phyloP scores from a whole-genome alignment of 2,329 filamentous ascomycete species.

The Neofusicoccum umdonicola region DNA sequence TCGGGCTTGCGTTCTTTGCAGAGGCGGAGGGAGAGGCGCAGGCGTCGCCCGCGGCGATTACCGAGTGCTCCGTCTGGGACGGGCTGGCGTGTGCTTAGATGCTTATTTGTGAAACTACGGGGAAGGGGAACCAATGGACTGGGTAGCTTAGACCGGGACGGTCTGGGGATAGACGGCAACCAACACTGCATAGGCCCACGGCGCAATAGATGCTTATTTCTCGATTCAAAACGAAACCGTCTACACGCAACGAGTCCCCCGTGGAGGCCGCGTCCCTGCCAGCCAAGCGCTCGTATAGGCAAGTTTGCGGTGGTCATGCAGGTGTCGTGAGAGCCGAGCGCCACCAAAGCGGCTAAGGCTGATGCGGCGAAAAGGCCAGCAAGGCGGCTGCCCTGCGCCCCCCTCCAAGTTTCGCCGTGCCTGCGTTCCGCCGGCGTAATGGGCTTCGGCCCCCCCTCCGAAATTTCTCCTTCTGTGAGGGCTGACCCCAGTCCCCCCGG shows the following conservation, averaged over 20 bases:
- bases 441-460: not conserved
- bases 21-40: slow-evolving; percentile 15
- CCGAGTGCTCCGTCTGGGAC: slow-evolving; percentile 1
- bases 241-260: not conserved
- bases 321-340: not conserved
- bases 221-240: not conserved
- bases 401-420: not conserved
- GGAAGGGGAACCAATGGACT: not conserved
- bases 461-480: not conserved
- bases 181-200: not conserved
- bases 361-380: not conserved
- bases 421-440: not conserved
- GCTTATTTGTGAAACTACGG: not conserved
- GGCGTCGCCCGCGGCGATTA: not conserved
- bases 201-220: not conserved
- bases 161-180: not conserved
- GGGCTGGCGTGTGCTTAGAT: not conserved
- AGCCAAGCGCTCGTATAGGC: not conserved
- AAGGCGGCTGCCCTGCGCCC: not conserved
- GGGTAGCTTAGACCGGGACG: not conserved
- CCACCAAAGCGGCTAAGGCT: slow-evolving; percentile 1
- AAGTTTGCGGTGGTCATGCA: not conserved
- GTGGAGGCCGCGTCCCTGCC: not conserved
- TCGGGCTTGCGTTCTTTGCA: slow-evolving; percentile 25
- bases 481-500: slow-evolving; percentile 2